Evolutionary conservation across 495 filamentous ascomycete genomes (phyloP).

Genomic region (Tuber calosporum): DNA sequence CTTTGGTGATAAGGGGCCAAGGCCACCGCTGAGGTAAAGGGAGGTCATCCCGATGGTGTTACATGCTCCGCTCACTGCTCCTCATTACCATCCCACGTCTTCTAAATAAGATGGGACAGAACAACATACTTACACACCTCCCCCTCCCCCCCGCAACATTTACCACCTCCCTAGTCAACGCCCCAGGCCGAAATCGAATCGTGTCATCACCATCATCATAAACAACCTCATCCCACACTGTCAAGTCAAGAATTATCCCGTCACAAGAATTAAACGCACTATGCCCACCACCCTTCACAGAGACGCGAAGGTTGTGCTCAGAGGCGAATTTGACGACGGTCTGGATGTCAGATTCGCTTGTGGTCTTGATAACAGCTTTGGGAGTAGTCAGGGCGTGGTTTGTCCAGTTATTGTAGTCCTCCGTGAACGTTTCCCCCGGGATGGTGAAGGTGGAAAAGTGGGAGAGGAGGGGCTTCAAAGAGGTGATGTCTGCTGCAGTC

Average conservation of each 20-base stretch:
- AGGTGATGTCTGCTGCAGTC: not conserved
- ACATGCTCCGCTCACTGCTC: slow-evolving; percentile 18
- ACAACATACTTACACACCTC: slow-evolving; percentile 15
- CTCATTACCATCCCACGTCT: not conserved
- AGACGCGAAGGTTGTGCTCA: not conserved
- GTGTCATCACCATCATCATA: slow-evolving; percentile 8
- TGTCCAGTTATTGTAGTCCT: not conserved
- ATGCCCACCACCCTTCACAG: slow-evolving; percentile 19
- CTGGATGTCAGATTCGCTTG: not conserved
- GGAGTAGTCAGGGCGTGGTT: not conserved
- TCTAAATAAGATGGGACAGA: too few species aligned
- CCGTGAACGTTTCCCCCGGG: not conserved
- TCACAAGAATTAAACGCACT: slow-evolving; percentile 18
- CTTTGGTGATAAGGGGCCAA: slow-evolving; percentile 40
- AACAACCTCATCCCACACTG: slow-evolving; percentile 15
- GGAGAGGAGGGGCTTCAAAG: not conserved
- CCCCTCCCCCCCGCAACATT: slow-evolving; percentile 8
- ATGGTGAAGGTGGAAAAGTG: not conserved
- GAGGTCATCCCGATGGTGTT: slow-evolving; percentile 42
- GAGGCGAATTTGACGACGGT: not conserved
- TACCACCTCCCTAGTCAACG: slow-evolving; percentile 10
- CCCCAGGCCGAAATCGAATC: slow-evolving; percentile 9
- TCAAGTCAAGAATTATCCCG: slow-evolving; percentile 23
- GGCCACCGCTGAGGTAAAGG: slow-evolving; percentile 43
- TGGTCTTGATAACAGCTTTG: not conserved